phyloP scores from a whole-genome alignment of 2,329 filamentous ascomycete species.

The Pyrenophora tritici-repentis region DNA sequence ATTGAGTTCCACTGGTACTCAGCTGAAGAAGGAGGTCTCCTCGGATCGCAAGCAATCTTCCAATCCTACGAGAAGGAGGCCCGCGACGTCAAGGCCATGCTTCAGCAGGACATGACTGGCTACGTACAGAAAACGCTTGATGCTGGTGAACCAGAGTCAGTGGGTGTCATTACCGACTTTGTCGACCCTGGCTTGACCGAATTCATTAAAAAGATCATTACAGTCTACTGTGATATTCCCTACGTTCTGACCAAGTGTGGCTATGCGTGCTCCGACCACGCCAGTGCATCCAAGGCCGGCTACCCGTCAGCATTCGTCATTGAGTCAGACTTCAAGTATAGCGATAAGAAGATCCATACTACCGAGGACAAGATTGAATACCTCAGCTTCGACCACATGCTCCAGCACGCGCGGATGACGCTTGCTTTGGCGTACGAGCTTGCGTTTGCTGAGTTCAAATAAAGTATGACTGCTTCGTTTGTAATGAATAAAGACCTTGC shows the following conservation, averaged over 20 bases:
- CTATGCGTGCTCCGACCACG: slow-evolving; percentile 80
- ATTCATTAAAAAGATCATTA: slow-evolving; percentile 90
- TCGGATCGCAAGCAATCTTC: slow-evolving; percentile 91
- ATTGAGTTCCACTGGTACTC: slow-evolving; percentile 98
- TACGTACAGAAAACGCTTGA: slow-evolving; percentile 83
- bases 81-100: slow-evolving; percentile 88
- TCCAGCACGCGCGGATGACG: slow-evolving; percentile 85
- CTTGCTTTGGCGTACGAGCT: slow-evolving; percentile 84
- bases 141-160: slow-evolving; percentile 78
- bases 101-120: slow-evolving; percentile 94
- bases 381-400: slow-evolving; percentile 85
- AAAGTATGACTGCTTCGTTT: neutral
- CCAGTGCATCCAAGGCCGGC: slow-evolving; percentile 72
- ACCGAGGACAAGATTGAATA: slow-evolving; percentile 73
- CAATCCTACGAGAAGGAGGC: slow-evolving; percentile 73
- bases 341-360: slow-evolving; percentile 70
- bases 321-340: slow-evolving; percentile 69
- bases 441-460: slow-evolving; percentile 72
- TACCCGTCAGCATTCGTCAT: slow-evolving; percentile 79
- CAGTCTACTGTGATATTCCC: slow-evolving; percentile 85
- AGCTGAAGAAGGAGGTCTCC: slow-evolving; percentile 83
- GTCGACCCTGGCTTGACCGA: slow-evolving; percentile 81
- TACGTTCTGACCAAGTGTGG: slow-evolving; percentile 88
- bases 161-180: slow-evolving; percentile 91
- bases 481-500: too few species aligned